phyloP scores from a whole-genome alignment of 805 yeast genomes.

The Metschnikowia continentalis region DNA sequence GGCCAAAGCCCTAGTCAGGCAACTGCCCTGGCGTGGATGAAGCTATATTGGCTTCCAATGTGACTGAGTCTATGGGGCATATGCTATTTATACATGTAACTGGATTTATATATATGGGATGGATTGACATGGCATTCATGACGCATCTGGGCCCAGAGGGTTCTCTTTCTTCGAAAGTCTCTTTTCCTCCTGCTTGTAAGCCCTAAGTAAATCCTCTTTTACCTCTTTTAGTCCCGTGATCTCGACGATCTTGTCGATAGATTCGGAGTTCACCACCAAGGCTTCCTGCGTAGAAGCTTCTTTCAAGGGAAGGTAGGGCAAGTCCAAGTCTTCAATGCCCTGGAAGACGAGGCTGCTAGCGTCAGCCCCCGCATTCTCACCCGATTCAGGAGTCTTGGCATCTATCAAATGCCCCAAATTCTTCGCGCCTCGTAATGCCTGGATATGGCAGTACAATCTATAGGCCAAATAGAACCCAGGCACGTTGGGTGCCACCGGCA shows the following conservation, averaged over 20 bases:
- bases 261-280: conserved; percentile 42
- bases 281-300: conserved; percentile 21
- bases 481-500: conserved; percentile 87
- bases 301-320: conserved; percentile 4
- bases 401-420: conserved; percentile 60
- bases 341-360: conserved; percentile 12
- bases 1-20: not conserved
- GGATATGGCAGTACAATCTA: conserved; percentile 78
- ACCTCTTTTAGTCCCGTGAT: conserved; percentile 44
- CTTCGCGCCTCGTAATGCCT: conserved; percentile 69
- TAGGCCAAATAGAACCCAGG: conserved; percentile 87
- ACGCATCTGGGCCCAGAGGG: not conserved
- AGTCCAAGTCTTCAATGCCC: conserved; percentile 15
- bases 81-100: not conserved
- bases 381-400: conserved; percentile 18
- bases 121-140: not conserved
- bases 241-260: conserved; percentile 43
- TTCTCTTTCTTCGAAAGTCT: conserved; percentile 14
- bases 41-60: too few species aligned
- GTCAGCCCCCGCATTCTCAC: not conserved
- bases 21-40: not conserved
- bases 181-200: conserved; percentile 50
- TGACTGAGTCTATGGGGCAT: not conserved
- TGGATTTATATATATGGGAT: not conserved
- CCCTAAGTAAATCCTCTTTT: conserved; percentile 44